Conservation (phyloP, 2,329 filamentous ascomycete species). For the Scedosporium minutisporum region DNA sequence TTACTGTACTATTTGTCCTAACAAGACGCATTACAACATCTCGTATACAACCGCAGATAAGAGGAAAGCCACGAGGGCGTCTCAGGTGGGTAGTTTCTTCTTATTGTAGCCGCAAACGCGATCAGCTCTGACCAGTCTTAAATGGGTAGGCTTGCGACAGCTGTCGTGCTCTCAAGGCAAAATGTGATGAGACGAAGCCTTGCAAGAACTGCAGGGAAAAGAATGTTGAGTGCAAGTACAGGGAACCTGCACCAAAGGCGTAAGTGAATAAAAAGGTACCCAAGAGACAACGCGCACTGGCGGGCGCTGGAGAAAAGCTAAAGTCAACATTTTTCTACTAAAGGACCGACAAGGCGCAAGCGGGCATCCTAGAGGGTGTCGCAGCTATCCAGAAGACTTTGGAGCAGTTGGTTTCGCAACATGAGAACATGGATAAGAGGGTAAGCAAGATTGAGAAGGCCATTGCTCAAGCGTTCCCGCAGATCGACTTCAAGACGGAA, state of each 20-base stretch:
- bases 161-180: constrained; percentile 78
- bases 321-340: neutral
- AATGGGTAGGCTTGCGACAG: constrained; percentile 73
- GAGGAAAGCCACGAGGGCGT: constrained; percentile 56
- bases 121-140: neutral
- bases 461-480: constrained; percentile 5
- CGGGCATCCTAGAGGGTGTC: constrained; percentile 51
- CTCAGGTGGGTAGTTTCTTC: constrained; percentile 37
- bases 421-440: constrained; percentile 4
- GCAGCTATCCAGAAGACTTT: constrained; percentile 29
- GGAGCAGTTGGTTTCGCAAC: constrained; percentile 2
- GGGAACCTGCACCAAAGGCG: constrained; percentile 87
- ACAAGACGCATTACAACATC: constrained; percentile 28
- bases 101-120: neutral
- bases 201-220: constrained; percentile 86
- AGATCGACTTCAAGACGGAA: constrained; percentile 8
- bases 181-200: constrained; percentile 79
- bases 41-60: constrained; percentile 36
- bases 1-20: constrained; percentile 23
- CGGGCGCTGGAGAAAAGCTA: neutral
- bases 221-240: constrained; percentile 72
- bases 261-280: constrained; percentile 31
- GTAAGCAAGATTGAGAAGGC: constrained; percentile 11
- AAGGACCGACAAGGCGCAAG: constrained; percentile 50
- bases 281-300: too few relatives aligned